Percentiles rank a stretch among this genome's conserved stretches.
These are phyloP conservation scores for Alternaria sp. DNA, from an alignment of 2,329 filamentous ascomycete genomes.

Conservation along the genomic window DNA sequence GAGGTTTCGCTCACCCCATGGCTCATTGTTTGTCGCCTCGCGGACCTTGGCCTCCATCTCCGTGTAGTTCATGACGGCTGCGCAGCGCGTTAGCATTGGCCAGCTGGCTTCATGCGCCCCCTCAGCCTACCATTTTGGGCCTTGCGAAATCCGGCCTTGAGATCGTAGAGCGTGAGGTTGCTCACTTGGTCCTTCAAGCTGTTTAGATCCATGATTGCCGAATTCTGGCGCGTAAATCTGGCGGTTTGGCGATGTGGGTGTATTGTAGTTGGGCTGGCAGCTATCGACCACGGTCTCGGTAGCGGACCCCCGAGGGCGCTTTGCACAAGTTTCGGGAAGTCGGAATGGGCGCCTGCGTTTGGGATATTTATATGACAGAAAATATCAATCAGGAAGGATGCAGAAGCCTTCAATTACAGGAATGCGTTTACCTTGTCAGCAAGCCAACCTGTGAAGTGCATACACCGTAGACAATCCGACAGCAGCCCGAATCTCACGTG, in stretches of 20 bases:
- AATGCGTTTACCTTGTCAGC: not conserved
- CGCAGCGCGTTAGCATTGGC: slow-evolving; percentile 33
- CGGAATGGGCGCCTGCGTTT: not conserved
- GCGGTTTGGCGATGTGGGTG: slow-evolving; percentile 1
- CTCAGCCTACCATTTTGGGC: slow-evolving; percentile 84
- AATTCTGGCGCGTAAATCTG: slow-evolving; percentile 6
- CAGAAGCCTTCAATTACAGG: not conserved
- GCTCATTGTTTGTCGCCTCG: slow-evolving; percentile 98
- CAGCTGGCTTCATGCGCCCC: slow-evolving; percentile 17
- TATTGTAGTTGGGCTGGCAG: slow-evolving; percentile 10
- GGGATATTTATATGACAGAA: not conserved
- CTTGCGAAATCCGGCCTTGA: slow-evolving; percentile 94
- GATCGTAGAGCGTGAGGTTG: slow-evolving; percentile 91
- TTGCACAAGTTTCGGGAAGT: not conserved
- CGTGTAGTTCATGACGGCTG: slow-evolving; percentile 97
- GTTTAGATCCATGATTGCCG: slow-evolving; percentile 77
- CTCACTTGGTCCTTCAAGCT: slow-evolving; percentile 84
- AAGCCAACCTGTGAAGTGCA: not conserved
- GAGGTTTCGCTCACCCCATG: slow-evolving; percentile 79
- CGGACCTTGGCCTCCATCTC: slow-evolving; percentile 76
- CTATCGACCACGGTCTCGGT: slow-evolving; percentile 13
- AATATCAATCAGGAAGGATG: not conserved
- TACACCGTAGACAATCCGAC: not conserved
- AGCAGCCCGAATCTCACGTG: slow-evolving; percentile 1
- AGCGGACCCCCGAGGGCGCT: slow-evolving; percentile 13